phyloP scores from a whole-genome alignment of 2,329 filamentous ascomycete genomes.

The Xylariales sp. region DNA sequence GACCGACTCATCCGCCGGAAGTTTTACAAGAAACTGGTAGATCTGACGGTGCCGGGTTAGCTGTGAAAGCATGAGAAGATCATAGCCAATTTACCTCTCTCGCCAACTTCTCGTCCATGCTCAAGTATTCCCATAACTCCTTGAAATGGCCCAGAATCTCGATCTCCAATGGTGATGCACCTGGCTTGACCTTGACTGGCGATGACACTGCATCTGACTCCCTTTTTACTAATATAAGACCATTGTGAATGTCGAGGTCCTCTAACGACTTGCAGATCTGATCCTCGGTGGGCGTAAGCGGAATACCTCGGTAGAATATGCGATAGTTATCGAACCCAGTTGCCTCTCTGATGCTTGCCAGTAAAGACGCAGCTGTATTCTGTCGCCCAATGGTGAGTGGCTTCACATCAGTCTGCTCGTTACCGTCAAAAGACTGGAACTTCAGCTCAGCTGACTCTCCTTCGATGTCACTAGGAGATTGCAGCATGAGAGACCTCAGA shows the following conservation, averaged over 20 bases:
- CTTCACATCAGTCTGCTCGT: conserved; percentile 54
- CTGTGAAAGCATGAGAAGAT: neutral
- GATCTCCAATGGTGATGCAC: conserved; percentile 62
- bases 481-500: conserved; percentile 47
- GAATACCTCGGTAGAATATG: conserved; percentile 64
- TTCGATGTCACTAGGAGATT: conserved; percentile 46
- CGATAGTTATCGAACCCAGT: conserved; percentile 75
- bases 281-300: conserved; percentile 56
- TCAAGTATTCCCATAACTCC: conserved; percentile 76
- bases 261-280: conserved; percentile 59
- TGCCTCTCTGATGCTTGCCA: conserved; percentile 59
- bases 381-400: conserved; percentile 61
- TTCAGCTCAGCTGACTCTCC: conserved; percentile 64
- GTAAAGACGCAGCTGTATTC: conserved; percentile 66
- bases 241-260: conserved; percentile 62
- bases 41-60: conserved; percentile 42
- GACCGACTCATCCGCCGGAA: conserved; percentile 63
- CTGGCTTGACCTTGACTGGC: conserved; percentile 41
- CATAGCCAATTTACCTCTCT: conserved; percentile 47
- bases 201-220: conserved; percentile 43
- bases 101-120: conserved; percentile 65
- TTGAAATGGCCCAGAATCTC: conserved; percentile 80
- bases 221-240: conserved; percentile 62
- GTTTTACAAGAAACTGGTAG: conserved; percentile 63
- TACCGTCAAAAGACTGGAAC: conserved; percentile 69